A percentile compares a stretch with the other conserved stretches of the same genome.
phyloP scores from a whole-genome alignment of 176 grass and related monocot species.

The Puccinellia tenuiflora region DNA sequence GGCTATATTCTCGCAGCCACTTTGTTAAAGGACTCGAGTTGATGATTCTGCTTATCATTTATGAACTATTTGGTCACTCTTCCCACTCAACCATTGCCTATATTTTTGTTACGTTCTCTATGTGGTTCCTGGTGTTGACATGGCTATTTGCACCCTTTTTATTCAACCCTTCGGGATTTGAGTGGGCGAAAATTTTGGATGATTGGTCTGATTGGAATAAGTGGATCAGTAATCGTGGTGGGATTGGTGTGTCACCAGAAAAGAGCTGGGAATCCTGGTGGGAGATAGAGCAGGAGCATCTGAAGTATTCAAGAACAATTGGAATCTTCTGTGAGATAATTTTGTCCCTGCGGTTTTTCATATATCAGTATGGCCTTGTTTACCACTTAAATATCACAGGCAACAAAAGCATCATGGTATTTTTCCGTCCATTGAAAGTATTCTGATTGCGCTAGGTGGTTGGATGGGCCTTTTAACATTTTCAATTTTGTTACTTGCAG shows the following conservation, averaged over 20 bases:
- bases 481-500: constrained; percentile 43
- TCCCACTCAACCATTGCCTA: constrained; percentile 65
- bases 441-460: constrained; percentile 4
- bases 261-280: constrained; percentile 99
- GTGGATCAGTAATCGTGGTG: constrained; percentile 86
- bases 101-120: constrained; percentile 67
- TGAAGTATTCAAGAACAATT: constrained; percentile 62
- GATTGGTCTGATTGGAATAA: constrained; percentile 97
- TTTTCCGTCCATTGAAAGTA: constrained; percentile 15
- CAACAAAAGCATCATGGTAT: constrained; percentile 72
- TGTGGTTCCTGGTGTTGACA: constrained; percentile 87
- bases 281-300: constrained; percentile 83
- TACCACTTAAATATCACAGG: constrained; percentile 69
- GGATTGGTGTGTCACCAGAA: constrained; percentile 76
- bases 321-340: constrained; percentile 71
- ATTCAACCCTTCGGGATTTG: constrained; percentile 93
- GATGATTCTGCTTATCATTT: constrained; percentile 78
- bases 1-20: constrained; percentile 94
- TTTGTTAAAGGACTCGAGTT: constrained; percentile 92
- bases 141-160: constrained; percentile 93
- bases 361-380: constrained; percentile 94
- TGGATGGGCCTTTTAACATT: background rate
- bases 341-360: constrained; percentile 72
- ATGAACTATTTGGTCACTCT: constrained; percentile 75
- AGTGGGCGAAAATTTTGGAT: constrained; percentile 93